Evolutionary conservation across 495 filamentous ascomycete genomes (phyloP), one percentile per base, ranked within the genome.

Genomic region (Podospora tetraspora): DNA sequence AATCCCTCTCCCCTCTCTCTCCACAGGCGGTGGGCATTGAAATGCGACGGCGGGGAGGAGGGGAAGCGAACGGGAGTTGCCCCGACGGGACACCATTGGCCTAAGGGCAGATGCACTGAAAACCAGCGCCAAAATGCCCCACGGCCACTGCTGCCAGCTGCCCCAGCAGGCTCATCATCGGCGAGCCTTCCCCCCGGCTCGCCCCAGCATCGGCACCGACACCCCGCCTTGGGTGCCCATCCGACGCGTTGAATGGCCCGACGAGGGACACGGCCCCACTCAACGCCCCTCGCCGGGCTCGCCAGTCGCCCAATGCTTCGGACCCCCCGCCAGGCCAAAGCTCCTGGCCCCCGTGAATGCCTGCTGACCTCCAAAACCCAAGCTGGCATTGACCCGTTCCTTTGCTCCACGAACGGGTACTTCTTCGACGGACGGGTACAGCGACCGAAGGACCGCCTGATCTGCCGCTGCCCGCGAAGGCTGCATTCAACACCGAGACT

Each of bases 371-470:
- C 66, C 43, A 52, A 52, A 63, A 61, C 65, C 64, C 58, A 60
- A 60, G 23, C 58, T 13, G 58, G 16, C 34, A 16, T 65, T 29
- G 59, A 66, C 68, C 63, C 63, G 68, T 62, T 69, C 68, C 57
- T 67, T 69, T 60, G 67, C 63, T 69, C 70, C 61, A 69, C 65
- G 66, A 72, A 66, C 69, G 71, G 72, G 72, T 74, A 30, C 25
- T 63, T 68, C 56, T 64, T 68, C 69, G 59, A 67, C 32, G 32
- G 32, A 66, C 72, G 74, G 74, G 74, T 75, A 75, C 74, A 21
- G 72, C 68, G 64, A 71, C 72, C 74, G 72, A 74, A 72, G 22
- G 16, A 52, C 16, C 72, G 62, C 70, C 72, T 72, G 61, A 74
- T 69, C 70, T 70, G 63, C 66, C 66, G 68, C 68, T 23, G 62